Conservation (phyloP, 495 filamentous ascomycete genomes). For the Pyrenula massariospora region DNA sequence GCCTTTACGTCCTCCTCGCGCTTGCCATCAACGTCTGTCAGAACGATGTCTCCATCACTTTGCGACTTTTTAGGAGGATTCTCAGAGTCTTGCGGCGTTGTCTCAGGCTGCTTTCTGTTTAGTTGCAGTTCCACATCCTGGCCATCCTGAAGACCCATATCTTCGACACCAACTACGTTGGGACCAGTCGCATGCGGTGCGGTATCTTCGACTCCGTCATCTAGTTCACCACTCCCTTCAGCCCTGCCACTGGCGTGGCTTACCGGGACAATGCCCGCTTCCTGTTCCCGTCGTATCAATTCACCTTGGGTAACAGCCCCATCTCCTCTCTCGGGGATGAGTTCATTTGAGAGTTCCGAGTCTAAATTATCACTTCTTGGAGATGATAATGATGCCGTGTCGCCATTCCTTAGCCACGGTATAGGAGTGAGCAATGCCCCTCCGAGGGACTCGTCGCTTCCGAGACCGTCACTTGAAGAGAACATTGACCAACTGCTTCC, state of each 20-base stretch:
- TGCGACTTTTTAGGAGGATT: conserved; percentile 1
- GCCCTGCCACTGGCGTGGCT: conserved; percentile 9
- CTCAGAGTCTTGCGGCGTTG: conserved; percentile 4
- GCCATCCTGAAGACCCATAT: conserved; percentile 70
- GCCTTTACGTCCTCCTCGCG: conserved; percentile 6
- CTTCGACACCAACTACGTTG: conserved; percentile 69
- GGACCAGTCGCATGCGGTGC: conserved; percentile 71
- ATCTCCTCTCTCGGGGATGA: background rate
- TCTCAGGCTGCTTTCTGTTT: conserved; percentile 7
- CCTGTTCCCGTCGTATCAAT: conserved; percentile 66
- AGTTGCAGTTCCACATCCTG: conserved; percentile 32
- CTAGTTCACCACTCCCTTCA: conserved; percentile 20
- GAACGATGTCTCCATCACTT: conserved; percentile 30
- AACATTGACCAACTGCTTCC: conserved; percentile 10
- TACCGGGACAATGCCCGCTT: conserved; percentile 44
- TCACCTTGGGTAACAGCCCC: conserved; percentile 63
- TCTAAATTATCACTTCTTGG: conserved; percentile 11
- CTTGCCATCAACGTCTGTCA: conserved; percentile 19
- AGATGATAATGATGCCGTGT: conserved; percentile 9
- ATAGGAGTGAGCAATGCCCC: conserved; percentile 91
- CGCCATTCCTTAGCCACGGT: conserved; percentile 56
- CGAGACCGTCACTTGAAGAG: conserved; percentile 27
- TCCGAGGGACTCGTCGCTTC: conserved; percentile 79
- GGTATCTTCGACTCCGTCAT: conserved; percentile 13
- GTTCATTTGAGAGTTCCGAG: conserved; percentile 2